phyloP scores from a whole-genome alignment of 2,329 filamentous ascomycete genomes.

The Phyllosticta ampelicida region DNA sequence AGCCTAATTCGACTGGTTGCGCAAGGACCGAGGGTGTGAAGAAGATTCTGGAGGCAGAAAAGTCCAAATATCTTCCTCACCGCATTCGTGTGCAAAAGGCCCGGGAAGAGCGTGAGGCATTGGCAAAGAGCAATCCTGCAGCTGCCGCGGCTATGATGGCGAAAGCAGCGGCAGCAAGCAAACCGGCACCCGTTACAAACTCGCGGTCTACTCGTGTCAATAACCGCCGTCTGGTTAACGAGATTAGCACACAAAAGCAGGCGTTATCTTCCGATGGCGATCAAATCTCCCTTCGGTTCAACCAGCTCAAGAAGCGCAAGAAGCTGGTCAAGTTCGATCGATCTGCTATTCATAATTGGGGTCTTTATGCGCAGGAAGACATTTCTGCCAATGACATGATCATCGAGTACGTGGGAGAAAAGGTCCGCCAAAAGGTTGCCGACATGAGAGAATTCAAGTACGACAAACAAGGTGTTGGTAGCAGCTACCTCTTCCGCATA shows the following conservation, averaged over 20 bases:
- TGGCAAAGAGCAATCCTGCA: conserved; percentile 47
- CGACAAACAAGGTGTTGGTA: conserved; percentile 91
- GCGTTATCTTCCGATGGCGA: conserved; percentile 54
- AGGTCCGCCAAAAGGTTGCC: conserved; percentile 93
- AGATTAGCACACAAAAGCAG: conserved; percentile 91
- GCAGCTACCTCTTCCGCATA: conserved; percentile 95
- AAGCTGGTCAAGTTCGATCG: conserved; percentile 97
- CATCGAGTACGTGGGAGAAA: conserved; percentile 97
- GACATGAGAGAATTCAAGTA: conserved; percentile 89
- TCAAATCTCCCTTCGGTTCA: conserved; percentile 90
- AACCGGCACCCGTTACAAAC: conserved; percentile 73
- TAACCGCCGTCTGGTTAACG: conserved; percentile 86
- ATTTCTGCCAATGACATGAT: conserved; percentile 98
- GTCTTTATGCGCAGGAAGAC: conserved; percentile 93
- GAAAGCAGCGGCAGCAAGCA: conserved; percentile 59
- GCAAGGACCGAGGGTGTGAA: conserved; percentile 89
- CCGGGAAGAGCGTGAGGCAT: conserved; percentile 81
- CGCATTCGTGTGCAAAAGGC: conserved; percentile 92
- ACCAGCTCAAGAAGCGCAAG: conserved; percentile 98
- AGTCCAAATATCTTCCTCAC: conserved; percentile 95
- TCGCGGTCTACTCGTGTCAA: conserved; percentile 92
- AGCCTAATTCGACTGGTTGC: conserved; percentile 72
- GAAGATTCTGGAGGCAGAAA: conserved; percentile 93
- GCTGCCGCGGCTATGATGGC: conserved; percentile 56
- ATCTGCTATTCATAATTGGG: conserved; percentile 98